Percentiles rank a stretch among this genome's conserved stretches.
Conservation (phyloP, 305 asterid species). For the Rubia peregrina region DNA sequence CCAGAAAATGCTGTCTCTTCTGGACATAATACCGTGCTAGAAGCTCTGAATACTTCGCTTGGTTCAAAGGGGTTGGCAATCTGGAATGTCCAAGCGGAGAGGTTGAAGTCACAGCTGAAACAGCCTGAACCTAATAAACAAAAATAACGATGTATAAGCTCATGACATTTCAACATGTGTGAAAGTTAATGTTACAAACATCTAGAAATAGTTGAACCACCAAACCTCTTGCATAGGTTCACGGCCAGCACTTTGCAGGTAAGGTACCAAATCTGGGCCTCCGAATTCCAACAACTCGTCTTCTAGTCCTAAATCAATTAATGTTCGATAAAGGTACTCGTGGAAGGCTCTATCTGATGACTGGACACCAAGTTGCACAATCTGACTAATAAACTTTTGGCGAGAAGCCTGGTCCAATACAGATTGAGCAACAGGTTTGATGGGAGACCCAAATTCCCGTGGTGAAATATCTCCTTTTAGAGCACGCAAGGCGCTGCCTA, state of each 20-base stretch:
- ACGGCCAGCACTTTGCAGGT: conserved; percentile 83
- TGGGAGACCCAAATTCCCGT: conserved; percentile 86
- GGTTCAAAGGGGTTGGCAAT: conserved; percentile 43
- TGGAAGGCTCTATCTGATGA: conserved; percentile 82
- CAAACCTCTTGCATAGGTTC: conserved; percentile 65
- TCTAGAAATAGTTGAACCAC: conserved; percentile 5
- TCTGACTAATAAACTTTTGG: conserved; percentile 70
- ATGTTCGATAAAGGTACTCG: conserved; percentile 66
- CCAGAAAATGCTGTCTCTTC: conserved; percentile 87
- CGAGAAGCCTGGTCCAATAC: conserved; percentile 72
- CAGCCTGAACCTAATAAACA: conserved; percentile 42
- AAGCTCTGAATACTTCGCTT: conserved; percentile 72
- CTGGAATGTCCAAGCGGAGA: conserved; percentile 51
- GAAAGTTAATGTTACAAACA: not conserved
- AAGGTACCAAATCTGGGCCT: conserved; percentile 95
- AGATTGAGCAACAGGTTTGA: conserved; percentile 63
- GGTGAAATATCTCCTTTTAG: conserved; percentile 57
- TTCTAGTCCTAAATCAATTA: conserved; percentile 82
- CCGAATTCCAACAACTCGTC: conserved; percentile 89
- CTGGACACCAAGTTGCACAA: conserved; percentile 90
- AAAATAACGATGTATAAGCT: conserved; percentile 5
- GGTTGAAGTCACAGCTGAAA: conserved; percentile 36
- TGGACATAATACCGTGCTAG: conserved; percentile 86
- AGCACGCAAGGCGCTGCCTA: conserved; percentile 64
- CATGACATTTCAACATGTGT: not conserved